phyloP scores from a whole-genome alignment of 2,329 filamentous ascomycete species.

The Neofusicoccum umdonicola region DNA sequence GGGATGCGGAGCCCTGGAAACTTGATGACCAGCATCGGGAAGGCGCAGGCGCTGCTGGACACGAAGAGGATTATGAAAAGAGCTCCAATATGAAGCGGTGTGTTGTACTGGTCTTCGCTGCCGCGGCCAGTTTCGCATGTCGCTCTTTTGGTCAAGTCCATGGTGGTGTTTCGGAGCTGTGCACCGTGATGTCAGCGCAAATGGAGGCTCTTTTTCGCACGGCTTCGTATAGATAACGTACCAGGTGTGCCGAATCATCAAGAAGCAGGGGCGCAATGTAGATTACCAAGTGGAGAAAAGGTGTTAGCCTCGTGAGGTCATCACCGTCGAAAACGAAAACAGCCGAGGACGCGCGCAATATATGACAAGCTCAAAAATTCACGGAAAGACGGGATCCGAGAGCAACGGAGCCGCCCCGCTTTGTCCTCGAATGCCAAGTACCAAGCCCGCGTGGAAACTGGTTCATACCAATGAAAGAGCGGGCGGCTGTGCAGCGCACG shows the following conservation, averaged over 20 bases:
- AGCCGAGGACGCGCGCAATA: not conserved
- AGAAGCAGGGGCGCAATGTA: too few species aligned
- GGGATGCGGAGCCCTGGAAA: constrained; percentile 61
- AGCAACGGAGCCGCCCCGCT: not conserved
- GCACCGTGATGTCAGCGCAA: too few species aligned
- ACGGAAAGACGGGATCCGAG: not conserved
- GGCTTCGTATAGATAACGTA: too few species aligned
- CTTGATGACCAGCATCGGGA: constrained; percentile 59
- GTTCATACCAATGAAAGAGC: not conserved
- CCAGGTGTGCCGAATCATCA: too few species aligned
- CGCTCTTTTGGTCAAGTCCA: not conserved
- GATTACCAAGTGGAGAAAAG: too few species aligned
- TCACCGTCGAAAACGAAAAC: too few species aligned
- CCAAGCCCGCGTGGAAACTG: not conserved
- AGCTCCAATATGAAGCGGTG: constrained; percentile 30
- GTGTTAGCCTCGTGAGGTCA: too few species aligned
- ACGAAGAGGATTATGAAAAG: constrained; percentile 36
- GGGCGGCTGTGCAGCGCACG: not conserved
- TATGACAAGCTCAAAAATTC: not conserved
- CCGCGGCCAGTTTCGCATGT: not conserved
- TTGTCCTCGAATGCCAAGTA: not conserved
- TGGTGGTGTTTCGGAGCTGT: not conserved
- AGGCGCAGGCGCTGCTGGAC: constrained; percentile 53
- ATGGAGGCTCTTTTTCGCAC: too few species aligned
- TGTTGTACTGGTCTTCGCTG: constrained; percentile 23